A percentile compares a stretch with the other conserved stretches of the same genome.
Conservation (phyloP, 2,329 filamentous ascomycete species). For the Pleochaeta shiraiana region DNA sequence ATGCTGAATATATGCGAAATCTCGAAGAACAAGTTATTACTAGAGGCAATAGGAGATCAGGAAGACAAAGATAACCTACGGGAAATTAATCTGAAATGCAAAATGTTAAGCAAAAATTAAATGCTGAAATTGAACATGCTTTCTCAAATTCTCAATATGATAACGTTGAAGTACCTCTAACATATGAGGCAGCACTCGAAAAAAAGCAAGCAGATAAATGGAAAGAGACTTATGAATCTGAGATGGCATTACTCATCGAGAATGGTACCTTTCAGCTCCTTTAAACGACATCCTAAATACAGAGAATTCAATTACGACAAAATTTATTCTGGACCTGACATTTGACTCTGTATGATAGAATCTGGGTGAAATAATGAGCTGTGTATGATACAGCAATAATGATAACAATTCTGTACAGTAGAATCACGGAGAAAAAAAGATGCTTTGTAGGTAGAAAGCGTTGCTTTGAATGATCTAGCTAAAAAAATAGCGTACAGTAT, state of each 20-base stretch:
- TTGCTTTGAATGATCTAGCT: too few relatives aligned
- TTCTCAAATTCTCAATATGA: background rate
- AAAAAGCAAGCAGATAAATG: background rate
- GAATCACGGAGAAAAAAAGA: too few relatives aligned
- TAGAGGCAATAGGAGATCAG: background rate
- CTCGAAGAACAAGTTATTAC: background rate
- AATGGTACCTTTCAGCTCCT: conserved; percentile 2
- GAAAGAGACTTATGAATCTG: background rate
- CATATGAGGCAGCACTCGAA: background rate
- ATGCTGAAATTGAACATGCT: background rate
- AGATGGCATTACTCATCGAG: background rate
- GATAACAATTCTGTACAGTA: too few relatives aligned
- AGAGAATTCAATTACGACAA: background rate
- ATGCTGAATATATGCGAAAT: background rate
- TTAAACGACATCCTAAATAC: background rate
- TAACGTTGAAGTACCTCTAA: background rate
- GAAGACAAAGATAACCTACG: background rate
- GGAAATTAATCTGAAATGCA: background rate
- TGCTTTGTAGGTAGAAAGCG: too few relatives aligned
- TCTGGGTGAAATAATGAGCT: too few relatives aligned
- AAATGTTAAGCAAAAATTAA: background rate
- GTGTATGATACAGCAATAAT: too few relatives aligned
- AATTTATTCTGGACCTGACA: background rate
- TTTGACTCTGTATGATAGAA: too few relatives aligned
- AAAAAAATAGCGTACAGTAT: too few relatives aligned